Evolutionary conservation across 2,329 filamentous ascomycete genomes (phyloP), one percentile per base, ranked within the genome.

Genomic region (Clonostachys sp.): DNA sequence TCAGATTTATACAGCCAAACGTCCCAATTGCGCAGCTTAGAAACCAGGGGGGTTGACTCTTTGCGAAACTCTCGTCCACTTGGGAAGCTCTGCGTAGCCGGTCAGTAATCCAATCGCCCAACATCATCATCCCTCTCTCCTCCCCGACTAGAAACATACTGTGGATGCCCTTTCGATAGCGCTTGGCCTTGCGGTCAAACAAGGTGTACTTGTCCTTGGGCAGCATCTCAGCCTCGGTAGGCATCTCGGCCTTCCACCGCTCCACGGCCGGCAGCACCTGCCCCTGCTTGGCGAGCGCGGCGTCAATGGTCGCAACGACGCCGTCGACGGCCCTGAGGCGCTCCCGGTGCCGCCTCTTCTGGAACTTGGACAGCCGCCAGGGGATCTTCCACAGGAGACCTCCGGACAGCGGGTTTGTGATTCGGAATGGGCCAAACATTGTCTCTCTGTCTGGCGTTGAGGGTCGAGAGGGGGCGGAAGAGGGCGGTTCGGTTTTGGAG

Each of bases 121-220:
- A 24, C 36, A 30, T 42, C 33, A 36, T 12, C 24, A 14, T 34
- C 18, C 20, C 10, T 40, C 13, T 30, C 16, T 16, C n/a, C 16
- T 16, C 16, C n/a, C 35, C 45, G 18, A 16, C n/a, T 18, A 34
- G 16, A 48, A 35, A 83, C 90, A 59, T 79, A 96, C 91, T 97
- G 72, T 97, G 92, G 67, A 99, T 91, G 48, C 91, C 89, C 82
- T 99, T 99, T 65, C 94, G 80, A 68, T 97, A 99, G 59, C 82
- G 85, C 83, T 91, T 95, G 66, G 88, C 91, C 71, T 97, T 96
- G 59, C 91, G 85, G 70, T 96, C 92, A 70, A 97, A 99, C 61
- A 99, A 87, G 30, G 90, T 96, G 73, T 99, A 99, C 73, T 99
- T 99, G 73, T 99, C 94, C 70, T 83, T 87, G 42, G 94, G 87